These are phyloP conservation scores for Acacia acuminata DNA, from an alignment of 306 rosid genomes.

Conservation along the genomic window DNA sequence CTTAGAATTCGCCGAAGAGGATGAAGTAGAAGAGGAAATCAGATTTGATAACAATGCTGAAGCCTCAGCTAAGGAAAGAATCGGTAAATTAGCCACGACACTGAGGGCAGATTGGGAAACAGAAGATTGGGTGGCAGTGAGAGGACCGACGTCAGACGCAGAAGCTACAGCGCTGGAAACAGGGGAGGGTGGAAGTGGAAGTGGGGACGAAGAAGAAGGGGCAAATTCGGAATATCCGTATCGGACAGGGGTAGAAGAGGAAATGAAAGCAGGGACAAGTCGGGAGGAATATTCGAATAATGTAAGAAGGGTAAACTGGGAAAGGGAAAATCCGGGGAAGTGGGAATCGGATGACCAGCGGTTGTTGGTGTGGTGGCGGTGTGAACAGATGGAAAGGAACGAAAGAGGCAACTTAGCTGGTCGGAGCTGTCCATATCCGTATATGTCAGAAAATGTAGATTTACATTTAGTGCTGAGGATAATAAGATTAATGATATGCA, in stretches of 20 bases:
- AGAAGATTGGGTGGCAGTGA: conserved; percentile 57
- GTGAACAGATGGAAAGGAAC: background rate
- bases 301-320: background rate
- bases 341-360: conserved; percentile 1
- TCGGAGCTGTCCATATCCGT: conserved; percentile 18
- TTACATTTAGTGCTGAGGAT: background rate
- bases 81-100: conserved; percentile 41
- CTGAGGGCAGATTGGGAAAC: conserved; percentile 58
- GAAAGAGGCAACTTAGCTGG: conserved; percentile 11
- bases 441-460: conserved; percentile 19
- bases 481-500: background rate
- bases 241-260: background rate
- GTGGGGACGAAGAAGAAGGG: conserved; percentile 21
- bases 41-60: background rate
- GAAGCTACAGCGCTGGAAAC: conserved; percentile 15
- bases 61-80: conserved; percentile 26
- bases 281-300: conserved; percentile 22
- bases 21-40: conserved; percentile 15
- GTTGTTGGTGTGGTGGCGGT: conserved; percentile 11
- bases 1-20: conserved; percentile 37
- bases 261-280: background rate
- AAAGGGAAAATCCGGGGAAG: conserved; percentile 25
- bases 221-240: conserved; percentile 11
- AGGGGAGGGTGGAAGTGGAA: conserved; percentile 12
- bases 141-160: conserved; percentile 13